Percentiles rank a stretch among this genome's conserved stretches.
These are phyloP conservation scores for Meyerozyma guilliermondii DNA, from an alignment of 1,139 yeast species.

Conservation along the genomic window DNA sequence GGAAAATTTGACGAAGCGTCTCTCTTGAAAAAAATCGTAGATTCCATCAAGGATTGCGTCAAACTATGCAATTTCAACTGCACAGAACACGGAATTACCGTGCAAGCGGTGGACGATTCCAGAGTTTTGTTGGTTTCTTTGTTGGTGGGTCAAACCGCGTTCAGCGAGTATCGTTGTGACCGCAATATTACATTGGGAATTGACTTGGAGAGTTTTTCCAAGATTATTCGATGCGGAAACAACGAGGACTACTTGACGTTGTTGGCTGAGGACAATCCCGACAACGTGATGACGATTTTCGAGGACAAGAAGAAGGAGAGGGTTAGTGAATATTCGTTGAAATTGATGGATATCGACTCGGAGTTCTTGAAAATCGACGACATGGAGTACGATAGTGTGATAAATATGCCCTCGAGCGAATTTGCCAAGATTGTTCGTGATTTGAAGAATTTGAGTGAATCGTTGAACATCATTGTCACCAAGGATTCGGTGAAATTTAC, in stretches of 20 bases:
- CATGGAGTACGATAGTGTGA: conserved; percentile 82
- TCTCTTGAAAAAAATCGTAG: conserved; percentile 85
- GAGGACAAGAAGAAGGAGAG: conserved; percentile 90
- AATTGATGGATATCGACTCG: conserved; percentile 94
- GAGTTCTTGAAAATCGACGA: conserved; percentile 93
- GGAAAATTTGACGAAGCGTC: conserved; percentile 95
- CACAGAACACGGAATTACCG: conserved; percentile 88
- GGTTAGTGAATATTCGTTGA: conserved; percentile 86
- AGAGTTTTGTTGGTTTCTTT: conserved; percentile 90
- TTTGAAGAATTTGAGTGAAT: conserved; percentile 78
- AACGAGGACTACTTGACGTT: conserved; percentile 84
- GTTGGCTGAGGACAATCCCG: conserved; percentile 90
- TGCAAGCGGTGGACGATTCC: conserved; percentile 97
- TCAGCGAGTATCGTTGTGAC: conserved; percentile 92
- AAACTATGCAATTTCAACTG: conserved; percentile 95
- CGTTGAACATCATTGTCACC: conserved; percentile 79
- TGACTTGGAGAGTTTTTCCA: conserved; percentile 79
- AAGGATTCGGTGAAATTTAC: conserved; percentile 89
- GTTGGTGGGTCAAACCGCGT: conserved; percentile 86
- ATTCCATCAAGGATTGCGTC: conserved; percentile 89
- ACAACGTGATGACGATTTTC: conserved; percentile 72
- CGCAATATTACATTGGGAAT: conserved; percentile 89
- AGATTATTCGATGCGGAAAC: conserved; percentile 87
- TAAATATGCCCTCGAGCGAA: conserved; percentile 83
- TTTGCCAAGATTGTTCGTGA: conserved; percentile 90